Percentiles rank a stretch among this genome's conserved stretches.
Evolutionary conservation across 2,329 filamentous ascomycete species (phyloP).

Genomic region (Blumeria graminis): DNA sequence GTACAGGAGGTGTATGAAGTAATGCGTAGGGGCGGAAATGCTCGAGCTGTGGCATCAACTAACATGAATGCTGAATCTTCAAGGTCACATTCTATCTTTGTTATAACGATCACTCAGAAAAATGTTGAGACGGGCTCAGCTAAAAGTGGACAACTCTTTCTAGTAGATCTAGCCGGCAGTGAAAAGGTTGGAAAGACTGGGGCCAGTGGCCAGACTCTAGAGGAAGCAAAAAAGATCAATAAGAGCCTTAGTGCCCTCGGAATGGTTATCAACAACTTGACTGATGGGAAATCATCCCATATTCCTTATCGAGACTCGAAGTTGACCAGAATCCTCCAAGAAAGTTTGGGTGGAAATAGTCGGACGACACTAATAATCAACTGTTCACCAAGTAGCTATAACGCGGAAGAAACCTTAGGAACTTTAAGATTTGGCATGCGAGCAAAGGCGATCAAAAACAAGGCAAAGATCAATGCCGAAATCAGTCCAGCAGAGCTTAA

Average conservation of each 20-base stretch:
- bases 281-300: slow-evolving; percentile 89
- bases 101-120: slow-evolving; percentile 91
- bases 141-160: slow-evolving; percentile 87
- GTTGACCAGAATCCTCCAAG: slow-evolving; percentile 88
- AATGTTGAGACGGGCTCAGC: slow-evolving; percentile 89
- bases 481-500: slow-evolving; percentile 92
- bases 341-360: slow-evolving; percentile 91
- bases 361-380: slow-evolving; percentile 97
- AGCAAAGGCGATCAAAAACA: slow-evolving; percentile 98
- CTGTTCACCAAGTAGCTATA: slow-evolving; percentile 96
- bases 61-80: slow-evolving; percentile 99
- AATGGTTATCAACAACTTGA: slow-evolving; percentile 96
- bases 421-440: slow-evolving; percentile 87
- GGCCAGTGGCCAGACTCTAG: slow-evolving; percentile 85
- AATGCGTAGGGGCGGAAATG: slow-evolving; percentile 74
- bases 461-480: slow-evolving; percentile 98
- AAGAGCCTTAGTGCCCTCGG: slow-evolving; percentile 94
- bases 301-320: slow-evolving; percentile 96
- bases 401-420: slow-evolving; percentile 80
- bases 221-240: slow-evolving; percentile 99
- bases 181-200: slow-evolving; percentile 98
- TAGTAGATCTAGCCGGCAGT: slow-evolving; percentile 93
- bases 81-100: slow-evolving; percentile 93
- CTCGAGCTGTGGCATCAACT: slow-evolving; percentile 78
- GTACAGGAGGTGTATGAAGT: slow-evolving; percentile 93